These are phyloP conservation scores for Aspergillus hiratsukae DNA, from an alignment of 2,329 filamentous ascomycete species.

Conservation along the genomic window DNA sequence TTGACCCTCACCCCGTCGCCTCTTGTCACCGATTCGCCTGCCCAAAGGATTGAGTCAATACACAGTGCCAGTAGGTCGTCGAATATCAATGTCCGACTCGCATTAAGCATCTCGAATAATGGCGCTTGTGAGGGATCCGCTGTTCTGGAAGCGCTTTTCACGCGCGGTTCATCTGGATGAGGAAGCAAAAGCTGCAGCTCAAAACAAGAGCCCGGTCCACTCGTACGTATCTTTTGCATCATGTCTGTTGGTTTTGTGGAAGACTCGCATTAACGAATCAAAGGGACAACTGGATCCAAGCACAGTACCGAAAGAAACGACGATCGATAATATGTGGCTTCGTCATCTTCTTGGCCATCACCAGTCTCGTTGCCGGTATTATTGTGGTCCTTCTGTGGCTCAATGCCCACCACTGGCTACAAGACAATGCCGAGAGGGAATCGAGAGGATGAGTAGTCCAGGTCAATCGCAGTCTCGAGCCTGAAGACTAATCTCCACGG, in stretches of 20 bases:
- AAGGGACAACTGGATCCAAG: conserved; percentile 53
- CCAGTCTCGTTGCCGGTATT: conserved; percentile 39
- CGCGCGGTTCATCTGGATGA: conserved; percentile 55
- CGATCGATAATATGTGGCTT: conserved; percentile 44
- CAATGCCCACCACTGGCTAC: conserved; percentile 31
- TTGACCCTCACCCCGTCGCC: background rate
- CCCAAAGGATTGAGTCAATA: background rate
- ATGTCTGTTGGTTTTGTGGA: background rate
- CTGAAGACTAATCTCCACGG: background rate
- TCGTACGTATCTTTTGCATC: conserved; percentile 14
- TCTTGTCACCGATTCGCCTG: background rate
- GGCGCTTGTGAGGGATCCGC: conserved; percentile 52
- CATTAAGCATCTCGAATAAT: conserved; percentile 24
- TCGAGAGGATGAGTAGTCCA: background rate
- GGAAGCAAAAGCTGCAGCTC: conserved; percentile 28
- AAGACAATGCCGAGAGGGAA: conserved; percentile 5
- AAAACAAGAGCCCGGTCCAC: conserved; percentile 15
- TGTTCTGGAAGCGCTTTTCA: conserved; percentile 59
- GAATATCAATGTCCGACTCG: background rate
- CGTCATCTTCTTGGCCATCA: conserved; percentile 25
- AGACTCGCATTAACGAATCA: conserved; percentile 1
- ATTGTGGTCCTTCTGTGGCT: conserved; percentile 46
- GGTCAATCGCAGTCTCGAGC: background rate
- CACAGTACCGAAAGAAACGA: conserved; percentile 47
- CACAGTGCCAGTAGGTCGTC: background rate